phyloP scores from a whole-genome alignment of 106 monocot genomes.

The Posidonia australis region DNA sequence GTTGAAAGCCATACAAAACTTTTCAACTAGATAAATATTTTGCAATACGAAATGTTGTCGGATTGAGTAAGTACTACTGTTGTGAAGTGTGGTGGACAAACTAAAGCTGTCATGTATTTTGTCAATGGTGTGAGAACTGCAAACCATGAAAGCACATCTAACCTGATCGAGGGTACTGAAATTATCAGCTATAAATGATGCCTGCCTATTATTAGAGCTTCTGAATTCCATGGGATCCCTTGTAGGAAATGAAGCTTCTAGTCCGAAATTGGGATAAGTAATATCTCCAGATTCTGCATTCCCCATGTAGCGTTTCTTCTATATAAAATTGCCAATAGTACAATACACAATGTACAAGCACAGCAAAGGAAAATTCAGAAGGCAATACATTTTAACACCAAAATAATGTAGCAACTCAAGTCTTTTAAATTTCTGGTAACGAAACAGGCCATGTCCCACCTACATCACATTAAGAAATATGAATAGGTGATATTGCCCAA shows the following conservation, averaged over 20 bases:
- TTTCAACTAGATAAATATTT: too few relatives aligned
- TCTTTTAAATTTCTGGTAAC: too few relatives aligned
- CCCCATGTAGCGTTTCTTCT: background rate
- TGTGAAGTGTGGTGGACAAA: background rate
- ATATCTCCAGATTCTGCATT: slow-evolving; percentile 1
- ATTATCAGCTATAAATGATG: slow-evolving; percentile 6
- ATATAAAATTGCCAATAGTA: too few relatives aligned
- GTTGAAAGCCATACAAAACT: background rate
- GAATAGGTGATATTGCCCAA: too few relatives aligned
- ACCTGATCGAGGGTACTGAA: slow-evolving; percentile 8
- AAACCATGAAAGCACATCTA: slow-evolving; percentile 1
- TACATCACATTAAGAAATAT: too few relatives aligned
- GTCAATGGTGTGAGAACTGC: background rate
- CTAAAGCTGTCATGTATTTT: background rate
- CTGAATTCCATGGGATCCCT: background rate
- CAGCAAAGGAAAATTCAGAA: too few relatives aligned
- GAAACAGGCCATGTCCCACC: too few relatives aligned
- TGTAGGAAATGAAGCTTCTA: background rate
- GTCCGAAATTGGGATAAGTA: background rate
- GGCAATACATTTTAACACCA: too few relatives aligned
- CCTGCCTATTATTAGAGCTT: background rate
- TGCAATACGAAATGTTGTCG: background rate
- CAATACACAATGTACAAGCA: too few relatives aligned
- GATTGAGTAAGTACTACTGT: background rate
- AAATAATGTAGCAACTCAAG: too few relatives aligned